These are phyloP conservation scores for Yamadazyma taylorii DNA, from an alignment of 1,139 yeast species.

Conservation along the genomic window DNA sequence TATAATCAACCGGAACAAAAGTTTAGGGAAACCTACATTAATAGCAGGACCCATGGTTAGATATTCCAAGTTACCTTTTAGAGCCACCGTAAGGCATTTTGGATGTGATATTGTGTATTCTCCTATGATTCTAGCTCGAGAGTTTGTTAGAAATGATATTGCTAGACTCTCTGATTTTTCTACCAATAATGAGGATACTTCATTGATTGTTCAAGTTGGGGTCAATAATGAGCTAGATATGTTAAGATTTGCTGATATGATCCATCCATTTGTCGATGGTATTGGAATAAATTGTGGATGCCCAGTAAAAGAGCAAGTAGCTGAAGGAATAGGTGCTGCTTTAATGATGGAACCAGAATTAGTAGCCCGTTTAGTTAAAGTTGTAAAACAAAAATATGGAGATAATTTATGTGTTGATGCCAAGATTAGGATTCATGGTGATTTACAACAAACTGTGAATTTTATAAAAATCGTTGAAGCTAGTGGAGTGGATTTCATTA, in stretches of 20 bases:
- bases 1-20: conserved; percentile 25
- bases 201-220: conserved; percentile 89
- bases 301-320: conserved; percentile 90
- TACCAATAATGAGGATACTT: conserved; percentile 66
- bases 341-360: conserved; percentile 80
- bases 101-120: conserved; percentile 83
- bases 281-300: conserved; percentile 97
- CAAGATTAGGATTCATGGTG: conserved; percentile 83
- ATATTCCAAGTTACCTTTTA: conserved; percentile 89
- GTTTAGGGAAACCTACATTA: conserved; percentile 57
- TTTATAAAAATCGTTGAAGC: conserved; percentile 74
- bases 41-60: conserved; percentile 98
- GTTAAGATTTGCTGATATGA: conserved; percentile 79
- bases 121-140: conserved; percentile 95
- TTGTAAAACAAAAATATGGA: conserved; percentile 76
- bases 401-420: conserved; percentile 75
- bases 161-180: conserved; percentile 87
- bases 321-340: conserved; percentile 98
- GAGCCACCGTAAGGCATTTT: conserved; percentile 75
- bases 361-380: conserved; percentile 79
- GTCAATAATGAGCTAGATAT: conserved; percentile 85
- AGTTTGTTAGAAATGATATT: conserved; percentile 79
- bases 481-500: conserved; percentile 91
- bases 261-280: conserved; percentile 90
- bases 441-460: conserved; percentile 66